phyloP scores from a whole-genome alignment of 495 filamentous ascomycete genomes.

The Aspergillus biplanus region DNA sequence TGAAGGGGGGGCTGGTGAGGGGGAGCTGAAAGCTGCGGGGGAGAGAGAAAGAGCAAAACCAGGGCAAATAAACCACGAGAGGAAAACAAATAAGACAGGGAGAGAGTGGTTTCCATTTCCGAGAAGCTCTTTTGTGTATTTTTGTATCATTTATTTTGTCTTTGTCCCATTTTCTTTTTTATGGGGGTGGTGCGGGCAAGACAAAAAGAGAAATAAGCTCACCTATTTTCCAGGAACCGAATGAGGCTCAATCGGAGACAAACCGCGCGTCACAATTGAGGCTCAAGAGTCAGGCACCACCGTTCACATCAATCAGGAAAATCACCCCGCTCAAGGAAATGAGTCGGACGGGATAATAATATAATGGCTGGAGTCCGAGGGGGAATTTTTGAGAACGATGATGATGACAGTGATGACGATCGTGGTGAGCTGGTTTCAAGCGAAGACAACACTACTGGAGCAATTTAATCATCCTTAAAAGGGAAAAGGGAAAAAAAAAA shows the following conservation, averaged over 20 bases:
- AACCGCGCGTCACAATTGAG: slow-evolving; percentile 26
- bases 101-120: not conserved
- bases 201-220: slow-evolving; percentile 24
- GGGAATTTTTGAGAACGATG: slow-evolving; percentile 14
- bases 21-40: not conserved
- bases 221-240: slow-evolving; percentile 28
- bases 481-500: slow-evolving; percentile 5
- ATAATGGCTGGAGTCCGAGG: not conserved
- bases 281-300: slow-evolving; percentile 19
- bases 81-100: slow-evolving; percentile 1
- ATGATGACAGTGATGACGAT: slow-evolving; percentile 21
- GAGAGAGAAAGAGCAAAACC: not conserved
- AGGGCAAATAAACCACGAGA: not conserved
- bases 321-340: slow-evolving; percentile 9
- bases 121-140: too few relatives aligned
- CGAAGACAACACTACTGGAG: not conserved
- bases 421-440: not conserved
- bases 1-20: not conserved
- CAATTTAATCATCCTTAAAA: not conserved
- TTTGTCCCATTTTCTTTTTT: not conserved
- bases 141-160: not conserved
- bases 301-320: slow-evolving; percentile 12
- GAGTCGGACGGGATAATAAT: not conserved
- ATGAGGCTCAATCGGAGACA: slow-evolving; percentile 34
- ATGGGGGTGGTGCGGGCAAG: not conserved